phyloP scores from a whole-genome alignment of 2,329 filamentous ascomycete genomes.

The Penicillium sp. region DNA sequence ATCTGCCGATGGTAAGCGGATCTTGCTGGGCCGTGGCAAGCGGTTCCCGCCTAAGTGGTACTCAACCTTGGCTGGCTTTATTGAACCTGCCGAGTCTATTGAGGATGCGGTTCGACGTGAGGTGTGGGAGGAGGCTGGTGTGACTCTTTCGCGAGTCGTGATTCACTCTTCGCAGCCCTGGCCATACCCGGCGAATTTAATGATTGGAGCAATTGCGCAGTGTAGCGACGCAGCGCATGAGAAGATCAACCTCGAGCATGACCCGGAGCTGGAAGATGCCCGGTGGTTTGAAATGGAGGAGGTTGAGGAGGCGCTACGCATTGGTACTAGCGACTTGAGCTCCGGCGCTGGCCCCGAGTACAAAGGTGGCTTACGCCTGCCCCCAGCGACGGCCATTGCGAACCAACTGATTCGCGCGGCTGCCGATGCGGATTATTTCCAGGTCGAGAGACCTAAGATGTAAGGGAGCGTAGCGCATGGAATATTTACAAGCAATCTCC shows the following conservation, averaged over 20 bases:
- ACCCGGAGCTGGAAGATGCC: constrained; percentile 88
- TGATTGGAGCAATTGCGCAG: constrained; percentile 89
- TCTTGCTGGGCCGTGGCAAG: constrained; percentile 84
- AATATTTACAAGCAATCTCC: background rate
- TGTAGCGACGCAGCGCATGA: constrained; percentile 77
- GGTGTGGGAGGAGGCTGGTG: constrained; percentile 85
- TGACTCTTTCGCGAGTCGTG: constrained; percentile 75
- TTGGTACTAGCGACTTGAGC: constrained; percentile 71
- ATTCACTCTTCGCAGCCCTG: constrained; percentile 86
- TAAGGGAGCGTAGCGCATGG: constrained; percentile 26
- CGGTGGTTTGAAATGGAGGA: constrained; percentile 87
- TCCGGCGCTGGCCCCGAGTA: constrained; percentile 69
- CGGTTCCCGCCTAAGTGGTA: constrained; percentile 87
- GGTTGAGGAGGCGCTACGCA: constrained; percentile 73
- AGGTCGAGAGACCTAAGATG: constrained; percentile 58
- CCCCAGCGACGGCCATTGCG: constrained; percentile 87
- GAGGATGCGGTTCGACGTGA: constrained; percentile 84
- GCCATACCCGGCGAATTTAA: constrained; percentile 83
- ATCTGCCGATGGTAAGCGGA: constrained; percentile 74
- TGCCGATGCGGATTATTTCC: constrained; percentile 71
- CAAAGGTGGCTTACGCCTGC: constrained; percentile 77
- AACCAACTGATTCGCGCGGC: constrained; percentile 85
- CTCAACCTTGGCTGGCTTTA: constrained; percentile 84
- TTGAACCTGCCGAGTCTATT: constrained; percentile 83
- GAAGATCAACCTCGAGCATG: constrained; percentile 79